Percentiles rank a stretch among this genome's conserved stretches.
Evolutionary conservation across 2,329 filamentous ascomycete species (phyloP).

Genomic region (Beauveria sp.): DNA sequence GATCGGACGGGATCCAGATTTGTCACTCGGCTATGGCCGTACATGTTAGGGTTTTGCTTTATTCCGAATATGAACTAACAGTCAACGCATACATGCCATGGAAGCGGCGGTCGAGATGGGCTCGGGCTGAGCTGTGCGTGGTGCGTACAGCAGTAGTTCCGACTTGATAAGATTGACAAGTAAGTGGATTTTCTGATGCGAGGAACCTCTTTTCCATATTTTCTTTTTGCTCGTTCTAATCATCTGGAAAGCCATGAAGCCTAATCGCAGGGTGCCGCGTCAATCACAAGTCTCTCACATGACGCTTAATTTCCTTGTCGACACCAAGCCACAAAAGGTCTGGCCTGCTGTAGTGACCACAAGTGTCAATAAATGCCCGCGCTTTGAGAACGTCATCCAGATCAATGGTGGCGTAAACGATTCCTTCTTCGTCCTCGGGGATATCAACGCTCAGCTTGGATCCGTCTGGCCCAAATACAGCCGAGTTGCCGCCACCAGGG

Average conservation of each 20-base stretch:
- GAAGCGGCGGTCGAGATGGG: too few species aligned
- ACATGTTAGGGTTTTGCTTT: neutral
- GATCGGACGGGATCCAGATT: neutral
- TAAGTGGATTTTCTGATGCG: too few species aligned
- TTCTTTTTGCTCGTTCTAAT: too few species aligned
- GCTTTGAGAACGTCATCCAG: constrained; percentile 34
- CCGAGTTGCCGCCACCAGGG: neutral
- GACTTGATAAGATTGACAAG: too few species aligned
- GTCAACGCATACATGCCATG: too few species aligned
- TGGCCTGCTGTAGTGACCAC: constrained; percentile 29
- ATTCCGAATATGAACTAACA: too few species aligned
- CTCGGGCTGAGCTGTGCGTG: too few species aligned
- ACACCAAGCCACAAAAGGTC: constrained; percentile 29
- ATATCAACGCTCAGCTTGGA: neutral
- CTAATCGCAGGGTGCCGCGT: too few species aligned
- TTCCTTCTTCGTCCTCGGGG: constrained; percentile 28
- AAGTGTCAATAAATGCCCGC: constrained; percentile 32
- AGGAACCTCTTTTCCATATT: too few species aligned
- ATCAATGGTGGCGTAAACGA: constrained; percentile 44
- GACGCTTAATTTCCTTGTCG: neutral
- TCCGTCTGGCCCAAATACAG: neutral
- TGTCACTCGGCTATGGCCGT: neutral
- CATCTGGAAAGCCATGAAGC: too few species aligned
- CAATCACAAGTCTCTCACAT: neutral
- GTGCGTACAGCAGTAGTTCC: too few species aligned